These are phyloP conservation scores for Carnegiea gigantea DNA, from an alignment of 179 eudicot species.

Conservation along the genomic window DNA sequence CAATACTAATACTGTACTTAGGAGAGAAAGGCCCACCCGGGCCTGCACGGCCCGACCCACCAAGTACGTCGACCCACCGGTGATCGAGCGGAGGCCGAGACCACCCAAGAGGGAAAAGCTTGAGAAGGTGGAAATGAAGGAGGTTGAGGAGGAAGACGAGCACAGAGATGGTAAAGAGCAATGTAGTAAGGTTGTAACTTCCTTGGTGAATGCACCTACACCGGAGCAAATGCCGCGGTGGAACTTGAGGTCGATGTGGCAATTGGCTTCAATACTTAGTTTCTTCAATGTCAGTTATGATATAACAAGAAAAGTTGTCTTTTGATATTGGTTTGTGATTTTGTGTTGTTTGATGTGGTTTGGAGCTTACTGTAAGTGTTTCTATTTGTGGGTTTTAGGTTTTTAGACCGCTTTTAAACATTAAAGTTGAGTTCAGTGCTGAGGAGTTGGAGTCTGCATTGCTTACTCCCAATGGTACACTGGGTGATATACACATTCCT, in stretches of 20 bases:
- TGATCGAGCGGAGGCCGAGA: constrained; percentile 49
- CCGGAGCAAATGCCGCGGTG: constrained; percentile 65
- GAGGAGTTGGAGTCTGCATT: constrained; percentile 96
- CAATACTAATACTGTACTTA: constrained; percentile 33
- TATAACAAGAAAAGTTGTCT: not conserved
- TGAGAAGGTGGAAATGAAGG: constrained; percentile 24
- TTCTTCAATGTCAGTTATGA: constrained; percentile 65
- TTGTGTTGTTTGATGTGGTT: constrained; percentile 18
- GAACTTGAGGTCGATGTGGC: constrained; percentile 84
- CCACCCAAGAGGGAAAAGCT: constrained; percentile 36
- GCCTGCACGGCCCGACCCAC: constrained; percentile 79
- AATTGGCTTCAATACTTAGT: constrained; percentile 80
- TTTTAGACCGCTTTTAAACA: constrained; percentile 74
- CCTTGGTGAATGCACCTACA: constrained; percentile 49
- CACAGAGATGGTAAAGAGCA: constrained; percentile 43
- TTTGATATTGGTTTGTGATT: constrained; percentile 4
- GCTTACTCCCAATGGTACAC: constrained; percentile 69
- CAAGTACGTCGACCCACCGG: constrained; percentile 63
- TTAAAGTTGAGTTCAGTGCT: constrained; percentile 71
- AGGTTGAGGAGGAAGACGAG: constrained; percentile 36
- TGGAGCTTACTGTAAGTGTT: constrained; percentile 27
- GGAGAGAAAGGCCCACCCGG: constrained; percentile 81
- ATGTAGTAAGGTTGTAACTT: constrained; percentile 53
- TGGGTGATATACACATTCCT: constrained; percentile 86
- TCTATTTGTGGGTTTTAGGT: constrained; percentile 48